Evolutionary conservation across 768 basidiomycete species (phyloP), one percentile per base, ranked within the genome.

Genomic region (Scleroderma bovista): DNA sequence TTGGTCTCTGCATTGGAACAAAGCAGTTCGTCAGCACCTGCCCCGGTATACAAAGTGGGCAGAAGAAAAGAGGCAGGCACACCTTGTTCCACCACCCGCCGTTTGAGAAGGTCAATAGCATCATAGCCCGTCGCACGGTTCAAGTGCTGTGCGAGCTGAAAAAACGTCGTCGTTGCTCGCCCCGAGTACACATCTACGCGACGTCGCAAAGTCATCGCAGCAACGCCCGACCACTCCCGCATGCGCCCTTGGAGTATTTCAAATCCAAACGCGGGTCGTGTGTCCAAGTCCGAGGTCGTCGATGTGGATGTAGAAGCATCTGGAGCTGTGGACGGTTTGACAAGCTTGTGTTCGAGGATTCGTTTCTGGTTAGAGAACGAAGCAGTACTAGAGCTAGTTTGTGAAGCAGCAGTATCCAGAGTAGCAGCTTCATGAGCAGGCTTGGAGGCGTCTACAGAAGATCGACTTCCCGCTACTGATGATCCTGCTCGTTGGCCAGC

Each of bases 81-180:
- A 94, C 96, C 95, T 74, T 88, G 85, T 43, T 80, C 78, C 37
- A 80, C 86, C 17, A 96, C 93, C 39, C 75, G 76, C 54, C 71
- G 70, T 68, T 94, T 93, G 52, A 95, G 67, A 15, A 75, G 76
- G 57, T 96, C 92, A 36, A 96, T 94, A 59, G 84, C 83, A 55
- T 87, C 86, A 58, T 99, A 99, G 1, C 96, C 96, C 9, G 94
- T 93, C 19, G 89, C 81, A 52, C 79, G 82, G 62, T 94, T 97
- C 50, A 98, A 70, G 59, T 88, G 79, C 22, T 76, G 70, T 11
- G 92, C 93, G 2, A 95, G 75, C 58, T 83, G 76, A 38, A 84
- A 83, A 57, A 95, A 80, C 5, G 77, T 80, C 7, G 72, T 68
- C 54, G 78, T 76, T 2, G 88, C 77, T 6, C 63, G 65, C 9